Base-by-base conservation (phyloP, 805 yeast genomes). In the Nakazawaea anatomiae region DNA sequence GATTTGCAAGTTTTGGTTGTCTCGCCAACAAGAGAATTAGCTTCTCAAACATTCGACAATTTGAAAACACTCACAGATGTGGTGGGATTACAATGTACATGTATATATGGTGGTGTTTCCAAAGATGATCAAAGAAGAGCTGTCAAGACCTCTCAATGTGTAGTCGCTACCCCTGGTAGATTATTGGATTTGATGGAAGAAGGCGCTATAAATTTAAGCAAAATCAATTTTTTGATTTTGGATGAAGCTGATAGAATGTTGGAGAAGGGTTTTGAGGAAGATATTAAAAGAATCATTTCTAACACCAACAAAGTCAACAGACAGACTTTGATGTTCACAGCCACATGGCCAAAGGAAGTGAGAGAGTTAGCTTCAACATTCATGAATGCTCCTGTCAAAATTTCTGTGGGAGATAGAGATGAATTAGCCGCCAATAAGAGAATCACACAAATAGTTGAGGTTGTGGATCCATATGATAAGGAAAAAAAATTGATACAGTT, bases 311-410 rank as follows among this genome's bases (percentile, higher is more conserved):
- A 62, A 3, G 65, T 68, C 29, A 60, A 76, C 31, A 77, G 98
- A 72, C 98, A 92, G 70, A 94, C 99, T 0, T 76, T 94, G 56
- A 94, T 94, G 98, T 94, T 94, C 71, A 92, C 99, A 8, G 99
- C 99, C n/a, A 94, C 99, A 1, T 94, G 99, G 99, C 99, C 99
- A n/a, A 88, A 87, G 60, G 96, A 92, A 71, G 98, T 94, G 36
- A 84, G 98, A 64, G 95, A 89, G 56, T 76, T 94, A 55, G 99
- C 99, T 7, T 64, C 82, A 18, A 79, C 86, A 6, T 94, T 86
- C 69, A 87, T 94, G 96, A 80, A 77, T 27, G 57, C 67, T 31
- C 96, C 97, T n/a, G 89, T 89, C 46, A 90, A 88, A 68, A 87
- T 94, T 41, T 83, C 94, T 42, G 87, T 94, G 63, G 99, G 99